Conservation (phyloP, 257 asterid species). For the Solanum arcanum region DNA sequence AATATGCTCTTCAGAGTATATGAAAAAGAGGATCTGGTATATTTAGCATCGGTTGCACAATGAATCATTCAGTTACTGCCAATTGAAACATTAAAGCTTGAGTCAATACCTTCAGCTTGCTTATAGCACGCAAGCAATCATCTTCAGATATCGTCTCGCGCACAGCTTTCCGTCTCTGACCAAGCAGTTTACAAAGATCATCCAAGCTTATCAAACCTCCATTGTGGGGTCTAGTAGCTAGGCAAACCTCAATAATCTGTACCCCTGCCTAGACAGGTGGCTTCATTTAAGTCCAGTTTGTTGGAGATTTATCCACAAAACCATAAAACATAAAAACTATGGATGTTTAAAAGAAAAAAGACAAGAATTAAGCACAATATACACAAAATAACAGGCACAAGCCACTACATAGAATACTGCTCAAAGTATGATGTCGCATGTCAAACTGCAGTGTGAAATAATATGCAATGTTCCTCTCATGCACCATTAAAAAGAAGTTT, state of each 20-base stretch:
- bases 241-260: slow-evolving; percentile 83
- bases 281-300: neutral
- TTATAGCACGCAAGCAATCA: slow-evolving; percentile 96
- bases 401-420: neutral
- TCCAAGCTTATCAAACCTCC: slow-evolving; percentile 95
- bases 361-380: neutral
- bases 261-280: slow-evolving; percentile 72
- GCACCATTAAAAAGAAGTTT: neutral
- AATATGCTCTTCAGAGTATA: neutral
- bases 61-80: neutral
- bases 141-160: slow-evolving; percentile 91
- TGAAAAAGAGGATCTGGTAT: neutral
- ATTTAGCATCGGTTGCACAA: neutral
- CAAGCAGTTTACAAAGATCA: slow-evolving; percentile 71
- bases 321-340: neutral
- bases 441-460: neutral
- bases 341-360: neutral
- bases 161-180: slow-evolving; percentile 68
- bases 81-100: neutral
- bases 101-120: slow-evolving; percentile 78
- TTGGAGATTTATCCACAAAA: neutral
- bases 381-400: neutral
- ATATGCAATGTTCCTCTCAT: neutral
- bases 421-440: neutral
- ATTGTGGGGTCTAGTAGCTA: slow-evolving; percentile 76